phyloP scores from a whole-genome alignment of 257 asterid species.

The Solanum infundibuliforme region DNA sequence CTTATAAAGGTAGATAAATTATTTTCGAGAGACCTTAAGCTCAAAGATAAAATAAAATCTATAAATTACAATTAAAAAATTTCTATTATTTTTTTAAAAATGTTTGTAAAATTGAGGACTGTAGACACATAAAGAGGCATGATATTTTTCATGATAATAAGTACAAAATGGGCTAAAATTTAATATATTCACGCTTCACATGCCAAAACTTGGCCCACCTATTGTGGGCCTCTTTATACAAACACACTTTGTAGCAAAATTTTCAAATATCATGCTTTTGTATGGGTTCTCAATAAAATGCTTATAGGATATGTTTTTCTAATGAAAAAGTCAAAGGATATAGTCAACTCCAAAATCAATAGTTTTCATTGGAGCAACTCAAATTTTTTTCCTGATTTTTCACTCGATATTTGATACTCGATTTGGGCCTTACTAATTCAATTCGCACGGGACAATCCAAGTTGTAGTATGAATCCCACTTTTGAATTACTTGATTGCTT shows the following conservation, averaged over 20 bases:
- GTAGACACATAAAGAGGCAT: not conserved
- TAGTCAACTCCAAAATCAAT: not conserved
- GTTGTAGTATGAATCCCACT: not conserved
- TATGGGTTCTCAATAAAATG: not conserved
- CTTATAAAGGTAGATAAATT: not conserved
- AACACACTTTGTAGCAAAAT: not conserved
- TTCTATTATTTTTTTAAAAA: not conserved
- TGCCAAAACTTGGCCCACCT: not conserved
- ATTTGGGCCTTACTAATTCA: not conserved
- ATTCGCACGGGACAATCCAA: not conserved
- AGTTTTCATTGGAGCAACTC: not conserved
- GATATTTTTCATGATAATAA: not conserved
- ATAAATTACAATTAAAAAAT: not conserved
- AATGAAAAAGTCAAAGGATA: not conserved
- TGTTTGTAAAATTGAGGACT: not conserved
- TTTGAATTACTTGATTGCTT: not conserved
- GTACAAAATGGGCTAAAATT: not conserved
- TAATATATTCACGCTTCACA: not conserved
- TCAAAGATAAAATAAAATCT: not conserved
- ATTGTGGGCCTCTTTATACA: not conserved
- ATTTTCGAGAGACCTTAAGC: not conserved
- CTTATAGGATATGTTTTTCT: not conserved
- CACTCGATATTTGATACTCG: not conserved
- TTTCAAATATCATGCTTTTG: not conserved
- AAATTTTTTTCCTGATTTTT: not conserved